Percentiles rank a stretch among this genome's conserved stretches.
Conservation (phyloP, 148 eudicot genomes). For the Cornus kousa region DNA sequence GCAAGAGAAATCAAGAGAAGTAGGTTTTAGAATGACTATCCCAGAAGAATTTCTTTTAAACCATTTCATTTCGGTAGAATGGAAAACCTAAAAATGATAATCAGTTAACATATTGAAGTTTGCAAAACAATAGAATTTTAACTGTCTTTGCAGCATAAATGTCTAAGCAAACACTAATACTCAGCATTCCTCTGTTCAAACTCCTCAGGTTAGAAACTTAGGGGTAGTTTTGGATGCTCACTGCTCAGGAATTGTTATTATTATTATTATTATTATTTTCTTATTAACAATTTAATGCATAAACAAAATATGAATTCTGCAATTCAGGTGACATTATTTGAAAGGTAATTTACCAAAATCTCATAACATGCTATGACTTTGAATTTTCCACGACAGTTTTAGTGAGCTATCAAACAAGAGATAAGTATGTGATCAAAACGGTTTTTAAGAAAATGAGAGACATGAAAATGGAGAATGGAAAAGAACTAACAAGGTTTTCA, state of each 20-base stretch:
- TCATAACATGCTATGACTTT: no score
- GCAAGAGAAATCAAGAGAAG: slow-evolving; percentile 7
- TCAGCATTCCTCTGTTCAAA: background rate
- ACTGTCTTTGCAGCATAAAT: background rate
- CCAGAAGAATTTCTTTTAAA: background rate
- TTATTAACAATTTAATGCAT: background rate
- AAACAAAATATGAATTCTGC: background rate
- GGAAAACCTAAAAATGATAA: background rate
- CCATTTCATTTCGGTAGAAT: background rate
- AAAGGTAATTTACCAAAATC: background rate
- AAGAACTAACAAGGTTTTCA: slow-evolving; percentile 26
- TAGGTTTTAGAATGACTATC: background rate
- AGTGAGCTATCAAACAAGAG: background rate
- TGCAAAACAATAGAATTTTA: background rate
- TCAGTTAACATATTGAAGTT: background rate
- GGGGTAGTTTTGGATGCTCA: background rate
- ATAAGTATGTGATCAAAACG: background rate
- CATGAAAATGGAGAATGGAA: background rate
- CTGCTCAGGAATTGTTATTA: background rate
- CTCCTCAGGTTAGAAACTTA: background rate
- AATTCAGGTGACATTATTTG: background rate
- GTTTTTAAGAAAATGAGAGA: background rate
- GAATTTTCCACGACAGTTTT: background rate
- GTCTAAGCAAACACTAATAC: background rate
- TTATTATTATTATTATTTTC: background rate